Conservation (phyloP, 164 flowering plant genomes). For the Warburgia ugandensis region DNA sequence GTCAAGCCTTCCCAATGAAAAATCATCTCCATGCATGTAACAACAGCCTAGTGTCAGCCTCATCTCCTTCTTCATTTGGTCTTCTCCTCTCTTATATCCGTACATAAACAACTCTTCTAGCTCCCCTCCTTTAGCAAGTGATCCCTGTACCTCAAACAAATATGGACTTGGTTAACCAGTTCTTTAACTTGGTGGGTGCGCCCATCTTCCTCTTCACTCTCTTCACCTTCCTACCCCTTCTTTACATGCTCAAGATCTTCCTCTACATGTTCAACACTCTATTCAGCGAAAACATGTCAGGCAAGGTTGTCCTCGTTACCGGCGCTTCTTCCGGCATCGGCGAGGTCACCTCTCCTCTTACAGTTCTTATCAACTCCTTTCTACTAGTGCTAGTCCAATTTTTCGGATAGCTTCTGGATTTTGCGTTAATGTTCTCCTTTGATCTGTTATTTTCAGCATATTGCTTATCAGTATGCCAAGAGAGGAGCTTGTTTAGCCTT, state of each 20-base stretch:
- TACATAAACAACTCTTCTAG: too few relatives aligned
- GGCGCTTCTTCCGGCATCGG: constrained; percentile 19
- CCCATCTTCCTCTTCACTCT: constrained; percentile 5
- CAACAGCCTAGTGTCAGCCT: too few relatives aligned
- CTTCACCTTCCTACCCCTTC: constrained; percentile 5
- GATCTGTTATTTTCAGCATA: constrained; percentile 23
- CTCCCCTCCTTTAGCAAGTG: too few relatives aligned
- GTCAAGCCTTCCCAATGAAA: too few relatives aligned
- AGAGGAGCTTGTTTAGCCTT: constrained; percentile 49
- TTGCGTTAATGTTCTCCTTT: background rate
- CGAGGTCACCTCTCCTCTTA: constrained; percentile 2
- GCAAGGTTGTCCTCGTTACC: constrained; percentile 13
- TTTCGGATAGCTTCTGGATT: background rate
- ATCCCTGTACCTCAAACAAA: too few relatives aligned
- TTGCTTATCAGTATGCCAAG: constrained; percentile 62
- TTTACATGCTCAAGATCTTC: constrained; percentile 2
- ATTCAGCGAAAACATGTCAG: constrained; percentile 2
- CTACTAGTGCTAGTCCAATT: too few relatives aligned
- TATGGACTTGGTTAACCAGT: constrained; percentile 8
- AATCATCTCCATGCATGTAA: too few relatives aligned
- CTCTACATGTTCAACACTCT: constrained; percentile 1
- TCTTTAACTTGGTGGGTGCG: constrained; percentile 1
- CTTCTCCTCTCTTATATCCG: too few relatives aligned
- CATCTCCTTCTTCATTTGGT: too few relatives aligned
- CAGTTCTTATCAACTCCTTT: background rate